Evolutionary conservation across 1,139 yeast species (phyloP), one percentile per base, ranked within the genome.

Genomic region (Chernovozyma aurita): DNA sequence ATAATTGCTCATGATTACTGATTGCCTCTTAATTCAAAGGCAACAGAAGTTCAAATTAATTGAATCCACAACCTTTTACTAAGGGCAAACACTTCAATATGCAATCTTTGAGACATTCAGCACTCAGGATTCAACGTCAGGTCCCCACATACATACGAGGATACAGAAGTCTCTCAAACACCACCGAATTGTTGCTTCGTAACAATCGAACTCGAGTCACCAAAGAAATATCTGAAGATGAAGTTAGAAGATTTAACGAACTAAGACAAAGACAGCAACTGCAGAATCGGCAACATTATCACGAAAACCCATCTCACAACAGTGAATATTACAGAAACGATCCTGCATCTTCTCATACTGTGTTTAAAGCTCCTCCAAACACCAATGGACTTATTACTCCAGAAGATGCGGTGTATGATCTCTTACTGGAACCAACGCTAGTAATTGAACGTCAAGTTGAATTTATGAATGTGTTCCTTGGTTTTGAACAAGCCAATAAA

Each of bases 391-490:
- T 74, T 16, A 66, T 80, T 17, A 70, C 76, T 4, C 67, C 65
- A 2, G 58, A 70, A 15, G 86, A 81, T 50, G 78, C 81, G 0
- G 66, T 81, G 22, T 70, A 71, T 30, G 66, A 68, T 27, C 62
- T 85, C 12, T 59, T 87, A 30, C 69, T 72, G 31, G 87, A 85
- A 50, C 97, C 97, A 1, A 84, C 92, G 3, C 59, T 92, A 25
- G 88, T 90, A 1, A 77, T 92, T 36, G 96, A 90, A 54, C 72
- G 98, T 40, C 85, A 86, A 52, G 66, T 92, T 27, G 97, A 92
- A 58, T 73, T 83, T 63, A 81, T 87, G 87, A 90, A 87, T 52
- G 68, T 92, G 13, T 73, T 88, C 37, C 55, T 90, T 26, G 97
- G 97, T 1, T 85, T 85, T 50, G 97, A 92, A 56, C 97, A 90